Evolutionary conservation across 306 rosid genomes (phyloP), one percentile per base, ranked within the genome.

Genomic region (Citrullus colocynthis): DNA sequence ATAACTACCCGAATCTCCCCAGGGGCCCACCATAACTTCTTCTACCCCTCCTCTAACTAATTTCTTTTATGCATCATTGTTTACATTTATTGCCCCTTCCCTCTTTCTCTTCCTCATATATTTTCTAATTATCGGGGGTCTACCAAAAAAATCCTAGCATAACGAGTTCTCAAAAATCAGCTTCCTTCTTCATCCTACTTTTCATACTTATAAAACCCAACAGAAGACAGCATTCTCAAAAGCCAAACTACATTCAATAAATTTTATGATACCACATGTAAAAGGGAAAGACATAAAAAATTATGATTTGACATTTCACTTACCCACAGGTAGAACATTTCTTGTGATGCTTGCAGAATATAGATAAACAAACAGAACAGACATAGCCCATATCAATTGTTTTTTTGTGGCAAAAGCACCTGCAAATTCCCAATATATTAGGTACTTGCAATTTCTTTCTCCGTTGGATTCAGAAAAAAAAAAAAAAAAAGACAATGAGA

Each of bases 391-490:
- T 89, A 90, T 95, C 98, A 45, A 95, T 95, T 37, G 98, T 95
- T 80, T 89, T 90, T 78, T 95, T 95, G 88, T 95, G 98, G 88
- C 98, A 95, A 88, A 95, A 95, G 85, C 98, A 95, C 93, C 98
- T 95, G 96, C 85, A 84, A 73, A 78, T 78, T 81, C 74, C 79
- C 84, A 51, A 37, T 21, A 17, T 73, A 60, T 77, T 58, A 60
- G 28, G 57, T 5, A 65, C 15, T 28, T 18, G 58, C 34, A 10
- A 12, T 6, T 58, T 21, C 54, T 15, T 63, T 36, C 16, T 48
- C 58, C 21, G 42, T 62, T 52, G 30, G 45, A 11, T 42, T 28
- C 45, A 36, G 57, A 67, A 41, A 6, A 39, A 45, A 21, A 58
- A 60, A 37, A 54, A 54, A 21, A 58, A 60, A 37, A 54, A 54